Conservation (phyloP, 371 early-diverging fungal genomes). For the Sporodiniella umbellata region DNA sequence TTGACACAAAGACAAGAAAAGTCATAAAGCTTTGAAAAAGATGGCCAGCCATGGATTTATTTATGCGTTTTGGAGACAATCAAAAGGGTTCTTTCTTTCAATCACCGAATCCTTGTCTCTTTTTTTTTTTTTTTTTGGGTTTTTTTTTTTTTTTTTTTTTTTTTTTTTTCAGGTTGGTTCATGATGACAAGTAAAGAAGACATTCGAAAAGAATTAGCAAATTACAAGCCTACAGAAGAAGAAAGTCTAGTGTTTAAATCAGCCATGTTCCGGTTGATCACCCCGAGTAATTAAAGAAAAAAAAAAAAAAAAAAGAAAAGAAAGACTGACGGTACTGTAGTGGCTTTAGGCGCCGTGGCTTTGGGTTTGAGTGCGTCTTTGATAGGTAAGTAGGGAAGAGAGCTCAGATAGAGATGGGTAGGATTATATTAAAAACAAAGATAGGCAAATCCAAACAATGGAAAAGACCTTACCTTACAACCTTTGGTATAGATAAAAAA, state of each 20-base stretch:
- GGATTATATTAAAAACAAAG: neutral
- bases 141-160: conserved; percentile 1
- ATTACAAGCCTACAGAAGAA: conserved; percentile 25
- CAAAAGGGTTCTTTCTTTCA: neutral
- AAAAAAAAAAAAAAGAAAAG: neutral
- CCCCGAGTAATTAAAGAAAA: conserved; percentile 18
- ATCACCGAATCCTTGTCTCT: neutral
- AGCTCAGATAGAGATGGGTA: neutral
- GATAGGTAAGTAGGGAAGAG: conserved; percentile 22
- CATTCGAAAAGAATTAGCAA: conserved; percentile 25
- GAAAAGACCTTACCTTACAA: conserved; percentile 24
- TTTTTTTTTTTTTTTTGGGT: neutral
- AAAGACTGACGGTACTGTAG: conserved; percentile 8
- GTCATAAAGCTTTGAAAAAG: neutral
- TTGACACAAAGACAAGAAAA: neutral
- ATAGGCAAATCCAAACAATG: conserved; percentile 14
- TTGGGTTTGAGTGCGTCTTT: conserved; percentile 34
- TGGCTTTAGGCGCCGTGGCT: conserved; percentile 38
- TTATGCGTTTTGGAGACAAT: neutral
- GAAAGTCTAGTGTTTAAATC: conserved; percentile 30
- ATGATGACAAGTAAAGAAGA: conserved; percentile 25
- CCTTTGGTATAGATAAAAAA: no score
- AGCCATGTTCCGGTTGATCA: conserved; percentile 38
- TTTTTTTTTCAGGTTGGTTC: neutral
- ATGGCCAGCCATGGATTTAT: neutral